phyloP scores from a whole-genome alignment of 495 filamentous ascomycete species.

The Podospora didyma region DNA sequence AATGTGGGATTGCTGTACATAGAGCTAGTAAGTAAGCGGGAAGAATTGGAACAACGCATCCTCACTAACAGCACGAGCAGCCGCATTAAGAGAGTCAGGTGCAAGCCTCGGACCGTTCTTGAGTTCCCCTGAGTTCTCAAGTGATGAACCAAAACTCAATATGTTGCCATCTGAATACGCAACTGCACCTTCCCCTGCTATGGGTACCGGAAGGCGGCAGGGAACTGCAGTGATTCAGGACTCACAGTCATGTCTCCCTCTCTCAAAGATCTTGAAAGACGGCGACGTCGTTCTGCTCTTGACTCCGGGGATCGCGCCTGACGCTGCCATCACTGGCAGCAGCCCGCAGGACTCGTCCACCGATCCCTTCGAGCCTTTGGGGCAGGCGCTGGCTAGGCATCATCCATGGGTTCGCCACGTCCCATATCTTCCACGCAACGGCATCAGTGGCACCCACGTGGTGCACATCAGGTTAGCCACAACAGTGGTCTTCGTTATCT shows the following conservation, averaged over 20 bases:
- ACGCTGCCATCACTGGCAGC: slow-evolving; percentile 21
- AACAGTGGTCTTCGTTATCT: slow-evolving; percentile 52
- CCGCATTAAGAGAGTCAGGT: background rate
- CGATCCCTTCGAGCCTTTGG: slow-evolving; percentile 60
- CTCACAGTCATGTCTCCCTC: slow-evolving; percentile 36
- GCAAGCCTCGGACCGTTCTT: background rate
- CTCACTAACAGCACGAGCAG: background rate
- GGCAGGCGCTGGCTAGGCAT: slow-evolving; percentile 48
- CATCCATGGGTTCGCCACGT: slow-evolving; percentile 58
- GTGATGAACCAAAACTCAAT: background rate
- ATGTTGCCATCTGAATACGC: background rate
- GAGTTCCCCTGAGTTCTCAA: slow-evolving; percentile 9
- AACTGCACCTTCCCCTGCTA: background rate
- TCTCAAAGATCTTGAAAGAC: slow-evolving; percentile 36
- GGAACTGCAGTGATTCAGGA: slow-evolving; percentile 26
- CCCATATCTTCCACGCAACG: slow-evolving; percentile 53
- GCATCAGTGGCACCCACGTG: slow-evolving; percentile 57
- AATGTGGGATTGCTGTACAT: background rate
- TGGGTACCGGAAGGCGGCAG: slow-evolving; percentile 4
- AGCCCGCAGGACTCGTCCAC: slow-evolving; percentile 16
- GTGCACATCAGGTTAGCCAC: slow-evolving; percentile 55
- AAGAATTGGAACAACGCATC: background rate
- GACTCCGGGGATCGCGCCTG: slow-evolving; percentile 53
- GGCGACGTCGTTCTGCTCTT: slow-evolving; percentile 54
- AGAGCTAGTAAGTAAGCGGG: background rate